A percentile compares a stretch with the other conserved stretches of the same genome.
These are phyloP conservation scores for Telfairia occidentalis DNA, from an alignment of 331 rosid genomes.

Conservation along the genomic window DNA sequence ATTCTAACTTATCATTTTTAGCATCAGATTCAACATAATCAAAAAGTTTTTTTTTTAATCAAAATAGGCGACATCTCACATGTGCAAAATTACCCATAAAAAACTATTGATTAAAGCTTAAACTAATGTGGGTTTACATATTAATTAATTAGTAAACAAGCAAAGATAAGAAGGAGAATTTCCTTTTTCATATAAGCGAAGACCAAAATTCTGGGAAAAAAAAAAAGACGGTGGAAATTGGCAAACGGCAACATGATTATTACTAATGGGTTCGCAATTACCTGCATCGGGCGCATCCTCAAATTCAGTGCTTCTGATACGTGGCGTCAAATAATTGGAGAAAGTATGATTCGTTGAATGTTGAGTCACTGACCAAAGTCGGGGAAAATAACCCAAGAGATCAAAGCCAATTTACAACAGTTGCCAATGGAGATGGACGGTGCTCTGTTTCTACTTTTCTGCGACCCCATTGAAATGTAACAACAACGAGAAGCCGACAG, in stretches of 20 bases:
- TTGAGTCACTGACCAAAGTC: background rate
- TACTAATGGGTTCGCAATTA: background rate
- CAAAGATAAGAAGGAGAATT: background rate
- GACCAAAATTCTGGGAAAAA: background rate
- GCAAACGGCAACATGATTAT: background rate
- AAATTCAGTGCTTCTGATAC: background rate
- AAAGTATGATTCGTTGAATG: background rate
- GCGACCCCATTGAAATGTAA: background rate
- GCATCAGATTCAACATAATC: background rate
- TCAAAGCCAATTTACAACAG: background rate
- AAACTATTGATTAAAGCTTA: background rate
- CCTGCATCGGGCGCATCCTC: background rate
- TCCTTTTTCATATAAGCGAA: background rate
- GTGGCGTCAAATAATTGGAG: background rate
- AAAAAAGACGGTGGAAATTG: background rate
- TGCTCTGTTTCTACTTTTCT: background rate
- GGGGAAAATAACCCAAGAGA: background rate
- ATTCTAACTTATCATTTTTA: background rate
- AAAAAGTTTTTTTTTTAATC: background rate
- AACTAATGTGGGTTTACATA: background rate
- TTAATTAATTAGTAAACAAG: background rate
- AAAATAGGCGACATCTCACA: background rate
- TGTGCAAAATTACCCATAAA: background rate
- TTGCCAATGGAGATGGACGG: background rate
- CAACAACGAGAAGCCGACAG: constrained; percentile 2